Evolutionary conservation across 352 stramenopile species (phyloP).

Genomic region (Phytopythium ostracodes): DNA sequence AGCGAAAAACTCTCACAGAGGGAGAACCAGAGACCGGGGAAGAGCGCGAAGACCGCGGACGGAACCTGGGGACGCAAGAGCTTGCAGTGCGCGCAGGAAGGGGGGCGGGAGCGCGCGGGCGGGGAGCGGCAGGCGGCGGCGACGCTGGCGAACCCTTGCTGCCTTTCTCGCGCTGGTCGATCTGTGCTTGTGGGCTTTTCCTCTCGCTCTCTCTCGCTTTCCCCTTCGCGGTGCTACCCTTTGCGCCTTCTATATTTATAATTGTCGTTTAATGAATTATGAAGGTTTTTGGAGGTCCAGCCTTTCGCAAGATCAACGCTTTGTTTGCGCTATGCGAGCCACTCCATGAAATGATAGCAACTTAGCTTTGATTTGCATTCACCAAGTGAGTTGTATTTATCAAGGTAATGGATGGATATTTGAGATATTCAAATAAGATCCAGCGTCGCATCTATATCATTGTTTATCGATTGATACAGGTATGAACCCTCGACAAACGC

Average conservation of each 20-base stretch:
- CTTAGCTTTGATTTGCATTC: no score
- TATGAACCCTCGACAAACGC: background rate
- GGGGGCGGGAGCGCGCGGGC: background rate
- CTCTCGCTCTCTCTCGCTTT: background rate
- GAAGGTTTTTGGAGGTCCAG: background rate
- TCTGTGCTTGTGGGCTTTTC: conserved; percentile 1
- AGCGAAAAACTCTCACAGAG: background rate
- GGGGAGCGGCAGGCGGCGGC: background rate
- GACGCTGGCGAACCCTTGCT: background rate
- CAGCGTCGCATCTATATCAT: background rate
- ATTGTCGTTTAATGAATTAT: background rate
- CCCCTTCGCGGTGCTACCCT: background rate
- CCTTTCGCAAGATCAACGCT: no score
- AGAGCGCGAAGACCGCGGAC: background rate
- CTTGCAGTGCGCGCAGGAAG: background rate
- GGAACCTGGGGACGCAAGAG: background rate
- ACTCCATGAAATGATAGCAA: no score
- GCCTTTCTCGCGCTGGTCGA: background rate
- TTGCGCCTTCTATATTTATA: background rate
- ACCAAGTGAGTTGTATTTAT: no score
- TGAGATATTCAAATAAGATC: background rate
- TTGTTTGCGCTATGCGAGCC: background rate
- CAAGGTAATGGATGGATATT: background rate
- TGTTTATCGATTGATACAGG: background rate
- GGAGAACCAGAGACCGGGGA: background rate